Percentiles rank a stretch among this genome's conserved stretches.
Evolutionary conservation across 108 stramenopile species (phyloP).

Genomic region (Cyclostephanos tholiformis): DNA sequence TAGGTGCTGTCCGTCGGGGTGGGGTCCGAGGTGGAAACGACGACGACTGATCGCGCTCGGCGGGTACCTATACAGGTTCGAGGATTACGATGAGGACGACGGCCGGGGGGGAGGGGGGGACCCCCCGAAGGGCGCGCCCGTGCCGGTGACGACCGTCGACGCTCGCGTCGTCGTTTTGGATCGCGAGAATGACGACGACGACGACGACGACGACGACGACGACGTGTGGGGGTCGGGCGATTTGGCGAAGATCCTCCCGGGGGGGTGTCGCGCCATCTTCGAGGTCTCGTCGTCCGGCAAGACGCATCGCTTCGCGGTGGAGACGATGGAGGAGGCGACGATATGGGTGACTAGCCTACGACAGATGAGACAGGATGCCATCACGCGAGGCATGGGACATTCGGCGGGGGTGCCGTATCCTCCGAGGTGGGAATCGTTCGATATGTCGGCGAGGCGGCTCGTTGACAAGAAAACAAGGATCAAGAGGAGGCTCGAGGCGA

Average conservation of each 20-base stretch:
- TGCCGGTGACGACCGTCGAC: constrained; percentile 52
- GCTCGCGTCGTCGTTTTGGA: constrained; percentile 27
- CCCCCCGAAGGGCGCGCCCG: constrained; percentile 70
- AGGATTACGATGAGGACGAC: constrained; percentile 35
- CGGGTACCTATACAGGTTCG: constrained; percentile 79
- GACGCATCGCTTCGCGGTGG: constrained; percentile 71
- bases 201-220: constrained; percentile 17
- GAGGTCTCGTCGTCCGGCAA: constrained; percentile 62
- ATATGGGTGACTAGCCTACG: constrained; percentile 68
- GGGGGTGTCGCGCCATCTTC: constrained; percentile 53
- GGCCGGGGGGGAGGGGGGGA: background rate
- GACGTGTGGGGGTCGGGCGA: constrained; percentile 3
- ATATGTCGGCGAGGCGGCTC: constrained; percentile 59
- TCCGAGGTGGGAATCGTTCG: constrained; percentile 61
- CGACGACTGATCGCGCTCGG: constrained; percentile 76
- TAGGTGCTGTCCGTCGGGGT: constrained; percentile 42
- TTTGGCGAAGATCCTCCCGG: constrained; percentile 38
- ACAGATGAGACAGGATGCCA: constrained; percentile 64
- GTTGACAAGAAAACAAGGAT: constrained; percentile 62
- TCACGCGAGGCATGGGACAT: constrained; percentile 80
- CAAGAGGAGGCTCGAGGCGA: constrained; percentile 47
- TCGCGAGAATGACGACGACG: constrained; percentile 2
- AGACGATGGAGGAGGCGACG: constrained; percentile 59
- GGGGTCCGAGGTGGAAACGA: constrained; percentile 69
- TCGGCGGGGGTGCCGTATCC: constrained; percentile 69